Evolutionary conservation across 140 eudicot species (phyloP), one percentile per base, ranked within the genome.

Genomic region (Flaveria floridana): DNA sequence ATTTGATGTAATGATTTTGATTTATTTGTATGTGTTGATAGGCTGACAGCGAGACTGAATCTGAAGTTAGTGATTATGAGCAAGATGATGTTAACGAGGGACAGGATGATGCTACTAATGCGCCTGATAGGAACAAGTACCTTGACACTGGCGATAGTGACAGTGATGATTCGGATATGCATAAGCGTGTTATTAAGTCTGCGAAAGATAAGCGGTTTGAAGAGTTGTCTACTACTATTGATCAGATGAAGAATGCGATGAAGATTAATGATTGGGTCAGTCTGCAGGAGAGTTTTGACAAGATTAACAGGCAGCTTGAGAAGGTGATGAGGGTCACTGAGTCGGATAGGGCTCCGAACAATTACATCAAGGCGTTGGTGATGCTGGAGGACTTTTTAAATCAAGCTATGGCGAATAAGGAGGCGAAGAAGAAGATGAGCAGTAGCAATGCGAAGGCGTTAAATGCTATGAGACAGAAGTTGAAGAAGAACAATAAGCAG

Each of bases 191-290:
- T 65, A 83, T 92, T 19, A 80, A 82, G 56, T 87, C 96, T 25
- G 89, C 88, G 5, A 92, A 92, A 81, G 96, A 92, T 76, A 92
- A 89, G 82, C 82, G 98, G 1, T 89, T 86, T 76, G 96, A 92
- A 74, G 98, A 92, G 81, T 75, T 92, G 87, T 76, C 88, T 23
- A 81, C 89, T 1, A 92, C 98, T 52, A 87, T 89, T 76, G 98
- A 92, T 67, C 96, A 89, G 87, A 89, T 92, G 92, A 89, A 87
- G 86, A 92, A 92, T 83, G 96, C 96, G 2, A 92, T 89, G 92
- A 92, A 92, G 85, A 92, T 92, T 42, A 89, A 92, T 78, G 98
- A 92, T 46, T 92, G 98, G 98, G 96, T 92, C 18, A 89, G 95
- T 55, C 63, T 92, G 26, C 98, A 92, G 74, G 98, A 92, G 78